Percentiles rank a stretch among this genome's conserved stretches.
phyloP scores from a whole-genome alignment of 192 early-diverging fungal species.

The Phlyctochytrium planicorne region DNA sequence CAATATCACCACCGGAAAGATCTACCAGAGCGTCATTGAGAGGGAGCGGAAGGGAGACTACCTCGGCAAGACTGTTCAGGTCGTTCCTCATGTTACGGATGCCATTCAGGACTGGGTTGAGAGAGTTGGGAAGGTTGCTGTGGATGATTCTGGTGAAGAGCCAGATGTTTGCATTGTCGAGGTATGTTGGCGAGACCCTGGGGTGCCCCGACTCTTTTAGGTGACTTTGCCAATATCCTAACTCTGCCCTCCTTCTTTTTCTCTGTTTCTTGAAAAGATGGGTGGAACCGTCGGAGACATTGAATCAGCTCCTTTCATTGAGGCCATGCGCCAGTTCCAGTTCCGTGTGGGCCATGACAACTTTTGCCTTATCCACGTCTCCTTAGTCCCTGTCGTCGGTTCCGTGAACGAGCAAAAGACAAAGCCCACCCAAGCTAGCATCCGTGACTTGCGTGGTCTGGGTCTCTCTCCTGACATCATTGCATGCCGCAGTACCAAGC shows the following conservation, averaged over 20 bases:
- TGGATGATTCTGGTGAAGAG: conserved; percentile 72
- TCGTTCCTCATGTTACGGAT: conserved; percentile 97
- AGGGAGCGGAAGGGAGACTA: conserved; percentile 93
- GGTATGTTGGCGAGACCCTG: conserved; percentile 34
- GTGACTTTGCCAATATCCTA: conserved; percentile 3
- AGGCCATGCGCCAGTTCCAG: conserved; percentile 99
- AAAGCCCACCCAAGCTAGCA: conserved; percentile 97
- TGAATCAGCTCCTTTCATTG: conserved; percentile 98
- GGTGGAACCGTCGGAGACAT: conserved; percentile 99
- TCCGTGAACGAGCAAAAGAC: conserved; percentile 99
- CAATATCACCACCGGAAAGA: conserved; percentile 99
- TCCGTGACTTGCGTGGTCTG: conserved; percentile 90
- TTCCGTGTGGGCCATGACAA: conserved; percentile 98
- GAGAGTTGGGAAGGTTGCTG: conserved; percentile 86
- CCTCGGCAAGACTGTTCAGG: conserved; percentile 98
- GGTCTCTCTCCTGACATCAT: conserved; percentile 95
- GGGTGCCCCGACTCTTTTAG: neutral
- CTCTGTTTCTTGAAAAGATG: conserved; percentile 36
- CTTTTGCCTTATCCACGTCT: conserved; percentile 97
- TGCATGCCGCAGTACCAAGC: conserved; percentile 88
- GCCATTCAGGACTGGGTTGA: conserved; percentile 98
- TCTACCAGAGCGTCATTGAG: conserved; percentile 95
- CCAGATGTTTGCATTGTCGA: conserved; percentile 99
- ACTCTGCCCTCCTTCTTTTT: conserved; percentile 1
- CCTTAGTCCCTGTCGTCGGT: conserved; percentile 94